Evolutionary conservation across 768 basidiomycete genomes (phyloP), one percentile per base, ranked within the genome.

Genomic region (Leccinum disarticulatum): DNA sequence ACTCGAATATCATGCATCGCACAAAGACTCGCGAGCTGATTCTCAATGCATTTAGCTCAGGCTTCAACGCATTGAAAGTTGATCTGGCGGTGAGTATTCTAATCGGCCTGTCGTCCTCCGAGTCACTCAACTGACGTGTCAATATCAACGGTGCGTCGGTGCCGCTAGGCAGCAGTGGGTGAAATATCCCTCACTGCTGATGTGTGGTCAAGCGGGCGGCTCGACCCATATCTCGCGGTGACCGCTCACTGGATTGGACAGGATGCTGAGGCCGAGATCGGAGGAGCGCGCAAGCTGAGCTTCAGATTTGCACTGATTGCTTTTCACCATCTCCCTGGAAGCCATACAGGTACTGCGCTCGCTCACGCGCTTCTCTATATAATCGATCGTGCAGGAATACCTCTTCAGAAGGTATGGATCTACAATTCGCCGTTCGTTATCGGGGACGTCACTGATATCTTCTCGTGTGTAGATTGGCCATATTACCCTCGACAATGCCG

Each of bases 171-270:
- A 10, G 51, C 52, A 8, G 27, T 17, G 4, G 57, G 57, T 14
- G 50, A 58, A 33, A 59, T 60, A 54, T 60, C 73, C 1, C 68
- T 72, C 30, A 80, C 75, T 5, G 63, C 62, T 14, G 76, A 79
- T 51, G 60, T 77, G 1, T 80, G 77, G 78, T 68, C 60, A 11
- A 63, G 70, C 22, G 22, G 22, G 22, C 22, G 61, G 36, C 70
- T 72, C 5, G 17, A 36, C 4, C 54, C 68, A 11, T 75, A 61
- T 54, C 22, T 22, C 22, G 22, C 73, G 0, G 54, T 79, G 4
- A 75, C 74, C 0, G 70, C 66, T 0, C 76, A 79, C 65, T 79
- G 38, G 38, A 41, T 41, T 41, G 38, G 38, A 41, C 15, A 41
- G 17, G 38, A 41, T 15, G 17, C 11, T 6, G 38, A 41, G 38